phyloP scores from a whole-genome alignment of 129 eudicot species.

The Lactuca sativa region DNA sequence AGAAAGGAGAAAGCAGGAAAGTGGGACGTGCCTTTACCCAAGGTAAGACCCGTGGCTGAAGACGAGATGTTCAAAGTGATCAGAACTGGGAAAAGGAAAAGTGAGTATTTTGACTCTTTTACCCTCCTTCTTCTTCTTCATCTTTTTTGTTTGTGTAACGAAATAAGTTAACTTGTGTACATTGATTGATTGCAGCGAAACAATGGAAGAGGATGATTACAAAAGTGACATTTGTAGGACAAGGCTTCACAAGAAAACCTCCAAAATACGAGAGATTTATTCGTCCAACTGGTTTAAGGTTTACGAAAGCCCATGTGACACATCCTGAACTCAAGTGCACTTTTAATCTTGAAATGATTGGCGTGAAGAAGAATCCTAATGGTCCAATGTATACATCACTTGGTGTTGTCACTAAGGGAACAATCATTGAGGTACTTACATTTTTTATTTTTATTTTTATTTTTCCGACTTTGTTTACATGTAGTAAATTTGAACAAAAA shows the following conservation, averaged over 20 bases:
- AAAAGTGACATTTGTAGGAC: slow-evolving; percentile 86
- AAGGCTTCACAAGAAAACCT: slow-evolving; percentile 86
- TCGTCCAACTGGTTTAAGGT: slow-evolving; percentile 81
- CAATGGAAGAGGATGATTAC: slow-evolving; percentile 98
- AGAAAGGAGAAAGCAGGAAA: slow-evolving; percentile 94
- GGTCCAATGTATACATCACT: slow-evolving; percentile 93
- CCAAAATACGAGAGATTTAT: slow-evolving; percentile 93
- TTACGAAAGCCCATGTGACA: slow-evolving; percentile 88
- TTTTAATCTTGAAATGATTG: slow-evolving; percentile 86
- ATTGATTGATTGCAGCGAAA: slow-evolving; percentile 56
- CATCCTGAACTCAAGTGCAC: slow-evolving; percentile 95
- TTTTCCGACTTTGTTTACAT: background rate
- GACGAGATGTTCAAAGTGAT: slow-evolving; percentile 97
- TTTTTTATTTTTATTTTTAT: background rate
- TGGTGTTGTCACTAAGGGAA: slow-evolving; percentile 93
- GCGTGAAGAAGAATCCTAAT: slow-evolving; percentile 91
- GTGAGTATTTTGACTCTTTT: slow-evolving; percentile 42
- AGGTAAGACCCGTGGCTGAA: slow-evolving; percentile 95
- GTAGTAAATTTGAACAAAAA: background rate
- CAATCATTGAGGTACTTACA: slow-evolving; percentile 89
- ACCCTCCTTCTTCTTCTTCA: too few relatives aligned
- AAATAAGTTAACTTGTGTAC: too few relatives aligned
- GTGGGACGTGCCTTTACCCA: slow-evolving; percentile 93
- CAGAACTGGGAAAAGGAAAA: slow-evolving; percentile 89
- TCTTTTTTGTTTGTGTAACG: too few relatives aligned